Evolutionary conservation across 768 basidiomycete genomes (phyloP), one percentile per base, ranked within the genome.

Genomic region (Xerocomus brunneocitrinus): DNA sequence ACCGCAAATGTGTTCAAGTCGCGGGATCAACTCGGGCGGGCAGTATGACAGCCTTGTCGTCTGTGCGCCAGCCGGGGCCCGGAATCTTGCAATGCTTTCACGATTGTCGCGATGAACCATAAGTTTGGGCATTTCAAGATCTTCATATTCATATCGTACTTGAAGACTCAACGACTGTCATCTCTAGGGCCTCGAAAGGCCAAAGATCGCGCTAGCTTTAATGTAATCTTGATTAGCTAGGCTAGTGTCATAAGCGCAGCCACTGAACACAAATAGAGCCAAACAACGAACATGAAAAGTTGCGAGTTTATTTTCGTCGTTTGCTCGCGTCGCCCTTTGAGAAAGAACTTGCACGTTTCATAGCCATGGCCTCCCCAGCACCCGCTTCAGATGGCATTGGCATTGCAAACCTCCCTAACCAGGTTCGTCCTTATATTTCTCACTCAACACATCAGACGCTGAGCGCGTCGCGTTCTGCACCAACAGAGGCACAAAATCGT

Each of bases 391-490:
- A 90, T 71, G 90, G 91, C 58, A 91, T 93, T 71, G 92, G 92
- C 60, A 94, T 95, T 67, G 90, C 92, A 68, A 98, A 98, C 77
- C 79, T 99, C 62, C 97, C 95, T 47, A 98, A 98, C 80, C 97
- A 98, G 83, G 94, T 94, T 47, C 57, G 81, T 67, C 9, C 24
- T 39, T 16, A 8, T 4, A 0, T n/a, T 5, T 57, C 22, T 16
- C 5, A 32, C 24, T 31, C 52, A 13, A 12, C 3, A 0, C 13
- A 4, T 12, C 4, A 13, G 25, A 38, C 13, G 0, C 13, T 30
- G 12, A 52, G 2, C 31, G 31, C 31, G 31, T 31, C 6, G 16
- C 38, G 27, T 36, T 38, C 12, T 43, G 39, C 30, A 34, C 34
- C 12, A 49, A 46, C 69, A 98, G 95, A 86, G 90, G 79, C 97